Evolutionary conservation across 1,284 basidiomycete genomes (phyloP).

Genomic region (Anthracocystis panici-leucophaei): DNA sequence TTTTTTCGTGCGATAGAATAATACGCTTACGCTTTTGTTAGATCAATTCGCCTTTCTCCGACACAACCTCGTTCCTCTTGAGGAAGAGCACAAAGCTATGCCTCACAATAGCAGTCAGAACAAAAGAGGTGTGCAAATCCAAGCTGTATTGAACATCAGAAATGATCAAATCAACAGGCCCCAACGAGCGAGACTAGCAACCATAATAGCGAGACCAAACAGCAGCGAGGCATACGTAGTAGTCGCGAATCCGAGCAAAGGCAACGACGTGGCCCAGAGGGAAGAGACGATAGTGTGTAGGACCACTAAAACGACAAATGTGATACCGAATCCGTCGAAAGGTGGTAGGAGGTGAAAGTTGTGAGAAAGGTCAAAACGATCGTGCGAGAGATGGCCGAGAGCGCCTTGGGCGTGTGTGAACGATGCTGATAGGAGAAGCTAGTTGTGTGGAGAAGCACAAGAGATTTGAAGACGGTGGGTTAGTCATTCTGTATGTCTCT

Average conservation of each 20-base stretch:
- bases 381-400: slow-evolving; percentile 31
- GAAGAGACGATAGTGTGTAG: slow-evolving; percentile 57
- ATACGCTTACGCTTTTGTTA: background rate
- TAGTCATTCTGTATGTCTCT: background rate
- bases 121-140: no score
- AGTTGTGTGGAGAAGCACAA: background rate
- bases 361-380: slow-evolving; percentile 31
- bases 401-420: slow-evolving; percentile 58
- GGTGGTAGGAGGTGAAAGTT: slow-evolving; percentile 50
- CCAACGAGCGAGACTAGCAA: slow-evolving; percentile 60
- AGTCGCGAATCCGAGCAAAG: slow-evolving; percentile 55
- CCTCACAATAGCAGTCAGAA: background rate
- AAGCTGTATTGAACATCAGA: no score
- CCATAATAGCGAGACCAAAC: slow-evolving; percentile 58
- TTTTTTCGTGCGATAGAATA: slow-evolving; percentile 10
- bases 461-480: background rate
- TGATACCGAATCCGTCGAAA: slow-evolving; percentile 36
- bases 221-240: slow-evolving; percentile 61
- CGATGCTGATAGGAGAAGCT: slow-evolving; percentile 57
- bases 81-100: background rate
- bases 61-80: background rate
- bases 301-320: slow-evolving; percentile 46
- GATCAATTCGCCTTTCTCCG: background rate
- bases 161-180: slow-evolving; percentile 44
- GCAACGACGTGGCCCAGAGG: slow-evolving; percentile 58